A percentile compares a stretch with the other conserved stretches of the same genome.
Conservation (phyloP, 306 rosid species). For the Lupinus albus region DNA sequence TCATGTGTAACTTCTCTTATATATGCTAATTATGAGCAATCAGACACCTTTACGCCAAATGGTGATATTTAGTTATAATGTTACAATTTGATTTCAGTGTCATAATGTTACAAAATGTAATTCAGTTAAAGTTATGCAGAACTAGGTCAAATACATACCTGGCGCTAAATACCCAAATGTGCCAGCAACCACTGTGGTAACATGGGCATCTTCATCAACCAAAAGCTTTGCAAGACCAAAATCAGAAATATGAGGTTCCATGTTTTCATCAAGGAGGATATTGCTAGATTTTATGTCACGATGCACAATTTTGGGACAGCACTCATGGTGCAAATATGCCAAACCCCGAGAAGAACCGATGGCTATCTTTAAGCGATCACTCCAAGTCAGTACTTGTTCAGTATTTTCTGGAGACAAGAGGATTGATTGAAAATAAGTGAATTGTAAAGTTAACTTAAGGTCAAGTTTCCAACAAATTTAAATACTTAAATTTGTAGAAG, state of each 20-base stretch:
- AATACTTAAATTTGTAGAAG: not conserved
- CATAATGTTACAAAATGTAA: too few species aligned
- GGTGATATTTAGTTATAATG: slow-evolving; percentile 13
- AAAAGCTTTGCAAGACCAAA: slow-evolving; percentile 94
- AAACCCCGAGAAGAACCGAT: slow-evolving; percentile 97
- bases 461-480: not conserved
- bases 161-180: slow-evolving; percentile 98
- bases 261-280: slow-evolving; percentile 80
- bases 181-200: slow-evolving; percentile 97
- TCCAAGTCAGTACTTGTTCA: slow-evolving; percentile 68
- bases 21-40: not conserved
- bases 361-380: slow-evolving; percentile 75
- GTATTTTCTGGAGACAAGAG: slow-evolving; percentile 40
- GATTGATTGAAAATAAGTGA: slow-evolving; percentile 6
- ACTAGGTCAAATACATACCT: slow-evolving; percentile 54
- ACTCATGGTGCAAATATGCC: slow-evolving; percentile 90
- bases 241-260: slow-evolving; percentile 90
- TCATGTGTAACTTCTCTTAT: not conserved
- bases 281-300: slow-evolving; percentile 96
- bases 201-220: slow-evolving; percentile 91
- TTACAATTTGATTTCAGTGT: not conserved
- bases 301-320: slow-evolving; percentile 85
- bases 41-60: not conserved
- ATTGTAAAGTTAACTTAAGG: not conserved
- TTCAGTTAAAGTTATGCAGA: not conserved